Evolutionary conservation across 768 basidiomycete species (phyloP).

Genomic region (Gymnopilus junonius): DNA sequence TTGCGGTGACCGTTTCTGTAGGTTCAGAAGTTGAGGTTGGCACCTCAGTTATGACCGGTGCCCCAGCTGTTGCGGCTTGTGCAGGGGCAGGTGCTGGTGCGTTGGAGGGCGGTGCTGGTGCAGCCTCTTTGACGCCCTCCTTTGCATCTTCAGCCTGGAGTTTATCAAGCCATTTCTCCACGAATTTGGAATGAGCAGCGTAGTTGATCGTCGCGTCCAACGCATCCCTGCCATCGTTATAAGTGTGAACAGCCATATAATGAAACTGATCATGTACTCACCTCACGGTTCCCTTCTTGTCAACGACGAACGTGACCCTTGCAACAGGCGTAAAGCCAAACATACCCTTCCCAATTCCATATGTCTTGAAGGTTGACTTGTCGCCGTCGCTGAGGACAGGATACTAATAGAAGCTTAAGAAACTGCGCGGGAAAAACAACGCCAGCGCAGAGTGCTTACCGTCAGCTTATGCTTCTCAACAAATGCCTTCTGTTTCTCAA

Average conservation of each 20-base stretch:
- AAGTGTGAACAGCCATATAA: background rate
- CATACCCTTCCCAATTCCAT: slow-evolving; percentile 67
- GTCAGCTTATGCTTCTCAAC: slow-evolving; percentile 71
- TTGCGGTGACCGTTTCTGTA: slow-evolving; percentile 11
- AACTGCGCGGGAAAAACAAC: background rate
- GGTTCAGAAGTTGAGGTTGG: slow-evolving; percentile 9
- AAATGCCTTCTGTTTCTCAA: slow-evolving; percentile 75
- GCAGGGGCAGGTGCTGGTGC: background rate
- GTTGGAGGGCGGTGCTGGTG: background rate
- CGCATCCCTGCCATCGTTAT: slow-evolving; percentile 49
- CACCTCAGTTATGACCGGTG: background rate
- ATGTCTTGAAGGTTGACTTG: slow-evolving; percentile 65
- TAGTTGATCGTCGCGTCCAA: slow-evolving; percentile 65
- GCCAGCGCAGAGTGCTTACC: slow-evolving; percentile 39
- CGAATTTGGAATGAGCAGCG: slow-evolving; percentile 71
- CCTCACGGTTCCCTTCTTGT: slow-evolving; percentile 69
- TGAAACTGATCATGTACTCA: slow-evolving; percentile 37
- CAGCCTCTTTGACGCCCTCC: background rate
- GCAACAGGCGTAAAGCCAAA: slow-evolving; percentile 63
- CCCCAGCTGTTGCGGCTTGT: background rate
- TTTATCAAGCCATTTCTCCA: slow-evolving; percentile 66
- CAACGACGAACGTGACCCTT: slow-evolving; percentile 79
- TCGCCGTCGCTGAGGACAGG: slow-evolving; percentile 77
- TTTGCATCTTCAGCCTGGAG: slow-evolving; percentile 44
- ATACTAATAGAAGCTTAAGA: slow-evolving; percentile 47